A percentile compares a stretch with the other conserved stretches of the same genome.
These are phyloP conservation scores for Nidularia pulvinata DNA, from an alignment of 768 basidiomycete genomes.

Conservation along the genomic window DNA sequence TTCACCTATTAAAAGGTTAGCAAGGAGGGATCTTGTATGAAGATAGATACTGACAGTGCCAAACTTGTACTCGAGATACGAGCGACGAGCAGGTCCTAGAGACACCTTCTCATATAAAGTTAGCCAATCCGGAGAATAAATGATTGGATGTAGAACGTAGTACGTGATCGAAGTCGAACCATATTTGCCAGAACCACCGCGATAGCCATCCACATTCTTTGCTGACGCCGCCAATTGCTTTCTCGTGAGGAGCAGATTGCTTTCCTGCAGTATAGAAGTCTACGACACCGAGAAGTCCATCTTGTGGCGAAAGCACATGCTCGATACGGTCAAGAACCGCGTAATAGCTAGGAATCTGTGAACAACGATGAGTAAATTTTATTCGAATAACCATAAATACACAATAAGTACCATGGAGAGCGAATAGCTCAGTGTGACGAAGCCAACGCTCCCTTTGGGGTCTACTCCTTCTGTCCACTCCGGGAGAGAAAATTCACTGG, in stretches of 20 bases:
- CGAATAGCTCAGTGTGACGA: conserved; percentile 56
- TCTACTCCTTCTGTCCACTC: conserved; percentile 49
- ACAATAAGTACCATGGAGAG: conserved; percentile 46
- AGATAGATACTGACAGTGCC: conserved; percentile 49
- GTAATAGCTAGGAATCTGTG: conserved; percentile 62
- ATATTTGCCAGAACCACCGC: conserved; percentile 82
- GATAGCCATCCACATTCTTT: conserved; percentile 64
- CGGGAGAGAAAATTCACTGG: conserved; percentile 63
- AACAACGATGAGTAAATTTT: background rate
- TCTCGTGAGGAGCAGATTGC: conserved; percentile 53
- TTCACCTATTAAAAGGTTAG: conserved; percentile 37
- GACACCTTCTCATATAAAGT: conserved; percentile 27
- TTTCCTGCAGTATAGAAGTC: conserved; percentile 73
- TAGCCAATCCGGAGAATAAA: background rate
- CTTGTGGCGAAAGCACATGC: conserved; percentile 56
- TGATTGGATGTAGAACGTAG: conserved; percentile 12
- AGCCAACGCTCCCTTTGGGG: conserved; percentile 53
- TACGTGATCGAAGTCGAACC: conserved; percentile 58
- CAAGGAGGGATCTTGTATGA: background rate
- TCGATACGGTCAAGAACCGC: conserved; percentile 68
- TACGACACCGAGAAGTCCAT: conserved; percentile 63
- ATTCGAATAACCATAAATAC: background rate
- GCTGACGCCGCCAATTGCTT: conserved; percentile 61
- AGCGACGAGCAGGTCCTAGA: conserved; percentile 55
- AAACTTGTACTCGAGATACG: conserved; percentile 80